phyloP scores from a whole-genome alignment of 495 filamentous ascomycete species.

The Aspergillus baeticus region DNA sequence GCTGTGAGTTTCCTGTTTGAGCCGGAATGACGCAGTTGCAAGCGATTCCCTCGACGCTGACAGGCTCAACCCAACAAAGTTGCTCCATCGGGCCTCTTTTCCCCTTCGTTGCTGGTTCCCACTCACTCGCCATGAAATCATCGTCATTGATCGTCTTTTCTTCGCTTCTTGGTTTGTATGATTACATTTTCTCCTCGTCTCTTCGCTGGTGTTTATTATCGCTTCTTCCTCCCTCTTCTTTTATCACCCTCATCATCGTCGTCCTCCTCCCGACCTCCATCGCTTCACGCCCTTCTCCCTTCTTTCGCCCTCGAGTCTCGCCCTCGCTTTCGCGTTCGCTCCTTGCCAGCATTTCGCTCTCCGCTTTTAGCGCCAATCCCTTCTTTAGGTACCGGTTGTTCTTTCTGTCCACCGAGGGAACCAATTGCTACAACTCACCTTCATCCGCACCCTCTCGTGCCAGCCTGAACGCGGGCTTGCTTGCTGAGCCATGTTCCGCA shows the following conservation, averaged over 20 bases:
- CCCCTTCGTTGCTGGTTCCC: background rate
- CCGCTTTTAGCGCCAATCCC: background rate
- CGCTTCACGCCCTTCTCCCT: background rate
- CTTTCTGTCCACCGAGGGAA: background rate
- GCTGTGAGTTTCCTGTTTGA: background rate
- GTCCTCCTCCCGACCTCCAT: background rate
- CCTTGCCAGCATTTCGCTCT: background rate
- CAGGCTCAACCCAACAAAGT: background rate
- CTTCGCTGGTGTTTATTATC: background rate
- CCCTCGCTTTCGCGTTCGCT: background rate
- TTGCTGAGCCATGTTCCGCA: conserved; percentile 49
- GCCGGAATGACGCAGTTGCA: background rate
- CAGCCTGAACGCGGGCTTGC: conserved; percentile 4
- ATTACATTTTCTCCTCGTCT: background rate
- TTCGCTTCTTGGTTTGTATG: background rate
- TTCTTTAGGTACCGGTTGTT: conserved; percentile 1
- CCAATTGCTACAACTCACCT: conserved; percentile 6
- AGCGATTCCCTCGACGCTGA: too few species aligned
- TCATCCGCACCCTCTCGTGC: background rate
- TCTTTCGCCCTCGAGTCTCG: background rate
- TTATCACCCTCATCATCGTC: background rate
- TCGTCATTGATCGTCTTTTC: conserved; percentile 1
- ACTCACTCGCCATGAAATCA: background rate
- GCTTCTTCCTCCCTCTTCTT: background rate
- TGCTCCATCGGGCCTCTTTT: background rate